Conservation (phyloP, 331 rosid genomes). For the Phaseolus coccineus region DNA sequence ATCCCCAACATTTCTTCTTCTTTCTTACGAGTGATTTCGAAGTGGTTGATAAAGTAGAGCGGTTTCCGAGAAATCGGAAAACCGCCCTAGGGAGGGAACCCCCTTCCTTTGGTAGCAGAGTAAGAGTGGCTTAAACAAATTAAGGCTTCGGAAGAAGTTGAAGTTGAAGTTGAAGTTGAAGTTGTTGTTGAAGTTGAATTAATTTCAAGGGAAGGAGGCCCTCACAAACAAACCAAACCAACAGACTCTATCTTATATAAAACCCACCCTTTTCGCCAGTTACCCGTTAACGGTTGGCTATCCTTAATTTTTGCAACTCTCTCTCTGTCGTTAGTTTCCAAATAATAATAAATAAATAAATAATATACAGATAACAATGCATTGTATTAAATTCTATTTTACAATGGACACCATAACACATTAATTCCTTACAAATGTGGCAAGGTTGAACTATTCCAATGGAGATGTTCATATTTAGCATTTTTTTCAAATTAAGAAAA, state of each 20-base stretch:
- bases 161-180: not conserved
- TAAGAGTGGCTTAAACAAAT: not conserved
- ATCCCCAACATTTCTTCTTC: no score
- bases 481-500: not conserved
- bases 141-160: not conserved
- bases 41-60: constrained; percentile 43
- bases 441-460: not conserved
- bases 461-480: not conserved
- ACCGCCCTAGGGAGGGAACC: constrained; percentile 52
- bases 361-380: no score
- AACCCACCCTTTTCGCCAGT: constrained; percentile 4
- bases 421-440: not conserved
- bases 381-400: no score
- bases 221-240: not conserved
- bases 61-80: constrained; percentile 59
- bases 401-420: no score
- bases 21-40: no score
- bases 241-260: not conserved
- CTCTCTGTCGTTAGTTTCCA: not conserved
- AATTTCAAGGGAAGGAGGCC: not conserved
- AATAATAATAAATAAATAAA: no score
- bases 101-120: not conserved
- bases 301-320: constrained; percentile 31
- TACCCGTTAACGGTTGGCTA: constrained; percentile 23
- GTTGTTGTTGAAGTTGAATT: not conserved